phyloP scores from a whole-genome alignment of 73 alveolate genomes.

The Urostyla sp. region DNA sequence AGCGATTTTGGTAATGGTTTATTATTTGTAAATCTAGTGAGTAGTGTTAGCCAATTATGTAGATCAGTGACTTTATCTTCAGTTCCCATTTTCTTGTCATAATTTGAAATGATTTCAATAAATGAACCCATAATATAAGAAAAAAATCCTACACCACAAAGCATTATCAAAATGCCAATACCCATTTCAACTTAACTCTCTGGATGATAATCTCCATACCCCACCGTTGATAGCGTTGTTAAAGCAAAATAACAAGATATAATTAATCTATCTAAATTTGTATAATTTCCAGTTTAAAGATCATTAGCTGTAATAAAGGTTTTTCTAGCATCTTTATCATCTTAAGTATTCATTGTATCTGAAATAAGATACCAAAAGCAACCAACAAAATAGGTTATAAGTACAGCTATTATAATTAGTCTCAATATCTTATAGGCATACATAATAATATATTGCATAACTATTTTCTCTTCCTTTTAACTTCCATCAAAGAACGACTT shows the following conservation, averaged over 20 bases:
- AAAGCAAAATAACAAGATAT: slow-evolving; percentile 89
- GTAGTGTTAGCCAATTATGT: slow-evolving; percentile 82
- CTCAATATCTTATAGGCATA: slow-evolving; percentile 82
- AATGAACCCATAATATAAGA: slow-evolving; percentile 92
- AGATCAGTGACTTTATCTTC: slow-evolving; percentile 87
- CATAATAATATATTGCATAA: slow-evolving; percentile 77
- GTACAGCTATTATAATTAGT: slow-evolving; percentile 81
- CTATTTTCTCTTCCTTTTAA: slow-evolving; percentile 76
- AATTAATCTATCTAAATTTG: slow-evolving; percentile 68
- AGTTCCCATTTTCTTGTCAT: slow-evolving; percentile 89
- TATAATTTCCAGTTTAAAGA: slow-evolving; percentile 15
- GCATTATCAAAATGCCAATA: slow-evolving; percentile 88
- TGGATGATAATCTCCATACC: slow-evolving; percentile 95
- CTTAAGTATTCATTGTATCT: slow-evolving; percentile 55
- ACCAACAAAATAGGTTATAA: slow-evolving; percentile 84
- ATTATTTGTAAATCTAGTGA: slow-evolving; percentile 72
- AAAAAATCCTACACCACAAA: slow-evolving; percentile 92
- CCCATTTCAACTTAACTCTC: slow-evolving; percentile 82
- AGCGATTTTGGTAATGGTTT: slow-evolving; percentile 75
- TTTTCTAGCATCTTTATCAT: slow-evolving; percentile 19
- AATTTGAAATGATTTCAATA: slow-evolving; percentile 85
- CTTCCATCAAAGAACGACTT: slow-evolving; percentile 77
- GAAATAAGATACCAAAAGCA: slow-evolving; percentile 86
- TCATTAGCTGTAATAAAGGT: slow-evolving; percentile 73
- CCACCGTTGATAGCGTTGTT: slow-evolving; percentile 94